These are phyloP conservation scores for Tetrapisispora phaffii DNA, from an alignment of 805 yeast genomes.

Conservation along the genomic window DNA sequence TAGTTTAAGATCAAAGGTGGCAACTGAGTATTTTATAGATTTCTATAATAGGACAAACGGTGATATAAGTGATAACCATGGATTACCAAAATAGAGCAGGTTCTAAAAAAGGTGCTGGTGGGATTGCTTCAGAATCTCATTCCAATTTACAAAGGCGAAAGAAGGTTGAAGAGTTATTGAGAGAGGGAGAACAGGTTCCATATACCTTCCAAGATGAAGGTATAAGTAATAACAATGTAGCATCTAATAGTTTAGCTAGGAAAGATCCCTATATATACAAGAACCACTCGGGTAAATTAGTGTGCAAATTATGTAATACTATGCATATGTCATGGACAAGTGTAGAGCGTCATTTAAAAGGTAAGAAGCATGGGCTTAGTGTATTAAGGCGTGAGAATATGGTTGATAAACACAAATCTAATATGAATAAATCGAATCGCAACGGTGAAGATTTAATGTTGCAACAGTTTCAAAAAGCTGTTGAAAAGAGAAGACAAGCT, in stretches of 20 bases:
- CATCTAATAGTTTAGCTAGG: constrained; percentile 21
- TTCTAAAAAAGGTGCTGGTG: constrained; percentile 85
- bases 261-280: constrained; percentile 65
- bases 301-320: constrained; percentile 78
- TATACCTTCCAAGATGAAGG: constrained; percentile 38
- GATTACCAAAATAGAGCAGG: constrained; percentile 86
- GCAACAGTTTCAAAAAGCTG: constrained; percentile 17
- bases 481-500: constrained; percentile 10
- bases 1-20: no score
- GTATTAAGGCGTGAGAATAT: constrained; percentile 49
- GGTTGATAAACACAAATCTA: constrained; percentile 12
- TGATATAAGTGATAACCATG: constrained; percentile 46
- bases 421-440: background rate
- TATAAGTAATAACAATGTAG: constrained; percentile 41
- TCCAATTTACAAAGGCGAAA: constrained; percentile 58
- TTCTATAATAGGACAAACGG: no score
- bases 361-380: constrained; percentile 70
- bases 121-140: constrained; percentile 67
- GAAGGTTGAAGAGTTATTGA: constrained; percentile 53
- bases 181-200: constrained; percentile 31
- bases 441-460: constrained; percentile 23
- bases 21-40: no score
- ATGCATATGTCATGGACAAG: constrained; percentile 72
- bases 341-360: constrained; percentile 75
- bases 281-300: constrained; percentile 75